Conservation (phyloP, 148 eudicot genomes). For the Suaeda aralocaspica region DNA sequence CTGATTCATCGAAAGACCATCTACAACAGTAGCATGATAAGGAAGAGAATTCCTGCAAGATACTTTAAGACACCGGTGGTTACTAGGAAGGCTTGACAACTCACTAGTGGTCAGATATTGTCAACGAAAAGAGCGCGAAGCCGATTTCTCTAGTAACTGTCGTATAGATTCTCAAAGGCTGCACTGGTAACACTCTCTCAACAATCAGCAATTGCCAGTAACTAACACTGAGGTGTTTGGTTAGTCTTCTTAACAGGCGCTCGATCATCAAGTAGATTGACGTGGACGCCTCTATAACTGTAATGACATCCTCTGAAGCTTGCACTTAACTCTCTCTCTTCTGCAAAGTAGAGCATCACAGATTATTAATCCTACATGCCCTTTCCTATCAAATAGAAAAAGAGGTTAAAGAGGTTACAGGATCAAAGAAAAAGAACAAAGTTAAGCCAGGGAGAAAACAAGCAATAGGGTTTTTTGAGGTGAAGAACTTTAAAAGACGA, state of each 20-base stretch:
- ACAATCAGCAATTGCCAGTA: conserved; percentile 82
- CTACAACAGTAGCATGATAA: conserved; percentile 77
- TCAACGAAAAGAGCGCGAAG: conserved; percentile 83
- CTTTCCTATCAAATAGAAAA: too few species aligned
- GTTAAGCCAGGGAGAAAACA: not conserved
- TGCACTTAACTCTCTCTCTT: conserved; percentile 28
- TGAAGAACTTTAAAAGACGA: too few species aligned
- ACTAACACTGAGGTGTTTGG: conserved; percentile 93
- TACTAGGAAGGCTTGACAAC: conserved; percentile 87
- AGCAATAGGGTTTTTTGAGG: too few species aligned
- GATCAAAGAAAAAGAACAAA: too few species aligned
- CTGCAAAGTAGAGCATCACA: too few species aligned
- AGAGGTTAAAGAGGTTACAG: too few species aligned
- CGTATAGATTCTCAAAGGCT: conserved; percentile 75
- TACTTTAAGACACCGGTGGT: conserved; percentile 91
- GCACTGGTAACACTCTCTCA: conserved; percentile 95
- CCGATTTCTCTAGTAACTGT: conserved; percentile 74
- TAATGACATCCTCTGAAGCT: conserved; percentile 46
- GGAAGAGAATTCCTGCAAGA: conserved; percentile 78
- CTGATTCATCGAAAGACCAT: conserved; percentile 84
- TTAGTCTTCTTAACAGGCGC: conserved; percentile 73
- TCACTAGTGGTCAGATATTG: conserved; percentile 96
- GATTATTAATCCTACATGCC: too few species aligned
- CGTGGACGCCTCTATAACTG: conserved; percentile 94
- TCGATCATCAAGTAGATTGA: conserved; percentile 91